Evolutionary conservation across 2,329 filamentous ascomycete genomes (phyloP).

Genomic region (Pseudohalonectria lignicola): DNA sequence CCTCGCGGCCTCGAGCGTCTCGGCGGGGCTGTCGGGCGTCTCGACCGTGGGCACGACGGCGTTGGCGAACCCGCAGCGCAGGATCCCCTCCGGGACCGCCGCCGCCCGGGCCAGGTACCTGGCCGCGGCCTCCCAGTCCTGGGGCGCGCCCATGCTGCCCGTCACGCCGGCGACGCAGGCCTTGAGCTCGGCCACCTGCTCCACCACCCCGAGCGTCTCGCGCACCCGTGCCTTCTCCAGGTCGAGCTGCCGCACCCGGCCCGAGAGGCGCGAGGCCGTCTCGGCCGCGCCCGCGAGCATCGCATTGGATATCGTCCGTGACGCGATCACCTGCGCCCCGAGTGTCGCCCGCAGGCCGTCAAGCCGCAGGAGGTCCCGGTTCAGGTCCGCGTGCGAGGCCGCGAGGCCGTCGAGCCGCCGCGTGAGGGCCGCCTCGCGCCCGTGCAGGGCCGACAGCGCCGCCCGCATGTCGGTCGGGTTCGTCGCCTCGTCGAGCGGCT

Average conservation of each 20-base stretch:
- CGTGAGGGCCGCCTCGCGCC: slow-evolving; percentile 64
- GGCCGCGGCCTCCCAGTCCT: slow-evolving; percentile 97
- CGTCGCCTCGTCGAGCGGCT: slow-evolving; percentile 55
- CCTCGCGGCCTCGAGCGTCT: slow-evolving; percentile 77
- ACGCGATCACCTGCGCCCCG: slow-evolving; percentile 74
- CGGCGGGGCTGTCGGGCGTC: slow-evolving; percentile 80
- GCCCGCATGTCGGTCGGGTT: slow-evolving; percentile 71
- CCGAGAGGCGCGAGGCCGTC: slow-evolving; percentile 76
- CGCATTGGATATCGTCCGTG: slow-evolving; percentile 73
- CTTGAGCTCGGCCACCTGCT: slow-evolving; percentile 94
- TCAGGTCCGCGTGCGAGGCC: slow-evolving; percentile 74
- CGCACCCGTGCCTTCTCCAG: slow-evolving; percentile 86
- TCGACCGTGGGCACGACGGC: slow-evolving; percentile 92
- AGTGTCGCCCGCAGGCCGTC: slow-evolving; percentile 84
- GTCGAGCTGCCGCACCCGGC: slow-evolving; percentile 78
- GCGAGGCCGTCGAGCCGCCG: slow-evolving; percentile 65
- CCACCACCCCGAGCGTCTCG: slow-evolving; percentile 80
- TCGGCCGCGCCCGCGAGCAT: slow-evolving; percentile 82
- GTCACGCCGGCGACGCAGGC: slow-evolving; percentile 90
- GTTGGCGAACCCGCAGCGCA: slow-evolving; percentile 77
- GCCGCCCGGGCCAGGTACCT: slow-evolving; percentile 77
- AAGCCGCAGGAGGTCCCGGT: slow-evolving; percentile 74
- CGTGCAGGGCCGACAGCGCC: slow-evolving; percentile 63
- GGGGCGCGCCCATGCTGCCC: slow-evolving; percentile 92
- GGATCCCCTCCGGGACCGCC: slow-evolving; percentile 68